Conservation (phyloP, 2,329 filamentous ascomycete species). For the Epichloe aotearoae region DNA sequence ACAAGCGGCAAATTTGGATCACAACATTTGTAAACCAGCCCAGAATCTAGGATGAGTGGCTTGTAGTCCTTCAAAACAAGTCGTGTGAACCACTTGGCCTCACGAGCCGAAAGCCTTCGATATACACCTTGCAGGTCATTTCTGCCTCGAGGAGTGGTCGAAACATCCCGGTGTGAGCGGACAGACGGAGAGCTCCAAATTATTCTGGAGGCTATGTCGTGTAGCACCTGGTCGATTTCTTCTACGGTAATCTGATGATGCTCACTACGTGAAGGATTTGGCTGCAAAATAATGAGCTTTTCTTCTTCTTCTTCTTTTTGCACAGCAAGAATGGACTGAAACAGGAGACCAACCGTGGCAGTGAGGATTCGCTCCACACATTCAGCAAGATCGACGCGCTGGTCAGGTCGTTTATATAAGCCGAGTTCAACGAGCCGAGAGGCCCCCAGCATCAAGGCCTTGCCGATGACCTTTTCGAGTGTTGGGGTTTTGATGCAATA, state of each 20-base stretch:
- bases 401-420: constrained; percentile 44
- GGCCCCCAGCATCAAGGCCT: constrained; percentile 50
- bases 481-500: constrained; percentile 52
- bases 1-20: constrained; percentile 59
- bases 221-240: constrained; percentile 55
- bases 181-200: constrained; percentile 58
- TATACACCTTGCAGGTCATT: constrained; percentile 43
- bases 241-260: constrained; percentile 46
- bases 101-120: constrained; percentile 44
- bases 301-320: no score
- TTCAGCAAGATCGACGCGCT: constrained; percentile 53
- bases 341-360: constrained; percentile 35
- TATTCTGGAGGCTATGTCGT: constrained; percentile 52
- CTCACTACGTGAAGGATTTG: constrained; percentile 23
- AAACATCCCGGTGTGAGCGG: constrained; percentile 21
- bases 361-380: constrained; percentile 55
- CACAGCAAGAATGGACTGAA: not conserved
- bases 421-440: constrained; percentile 49
- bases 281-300: constrained; percentile 19
- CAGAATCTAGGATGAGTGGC: constrained; percentile 49
- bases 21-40: constrained; percentile 42
- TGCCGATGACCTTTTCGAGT: constrained; percentile 54
- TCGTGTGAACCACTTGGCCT: constrained; percentile 80
- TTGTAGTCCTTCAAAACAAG: constrained; percentile 64
- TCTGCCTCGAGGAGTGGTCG: constrained; percentile 17